Conservation (phyloP, 2,329 filamentous ascomycete species). For the Cladosporium sp. region DNA sequence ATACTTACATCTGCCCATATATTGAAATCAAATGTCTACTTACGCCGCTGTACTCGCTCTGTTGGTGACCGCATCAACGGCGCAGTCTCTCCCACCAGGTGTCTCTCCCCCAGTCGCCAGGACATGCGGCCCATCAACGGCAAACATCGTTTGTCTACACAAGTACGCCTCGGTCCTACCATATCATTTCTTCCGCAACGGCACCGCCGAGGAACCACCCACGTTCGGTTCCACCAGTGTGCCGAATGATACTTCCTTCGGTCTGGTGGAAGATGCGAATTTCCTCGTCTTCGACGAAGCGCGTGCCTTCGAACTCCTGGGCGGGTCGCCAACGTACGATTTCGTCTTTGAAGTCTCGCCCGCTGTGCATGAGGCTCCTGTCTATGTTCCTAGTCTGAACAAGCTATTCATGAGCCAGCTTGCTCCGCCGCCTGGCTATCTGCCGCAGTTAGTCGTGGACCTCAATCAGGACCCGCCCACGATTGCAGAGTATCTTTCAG, state of each 20-base stretch:
- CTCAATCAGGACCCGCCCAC: slow-evolving; percentile 41
- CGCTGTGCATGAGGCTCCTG: slow-evolving; percentile 41
- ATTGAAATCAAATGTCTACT: neutral
- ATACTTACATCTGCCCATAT: neutral
- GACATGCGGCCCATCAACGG: slow-evolving; percentile 18
- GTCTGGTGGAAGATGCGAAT: slow-evolving; percentile 30
- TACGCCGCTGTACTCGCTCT: neutral
- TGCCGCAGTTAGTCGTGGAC: slow-evolving; percentile 36
- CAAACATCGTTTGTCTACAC: slow-evolving; percentile 35
- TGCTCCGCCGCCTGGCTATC: slow-evolving; percentile 33
- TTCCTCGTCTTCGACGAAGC: slow-evolving; percentile 38
- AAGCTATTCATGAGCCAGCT: slow-evolving; percentile 38
- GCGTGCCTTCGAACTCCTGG: slow-evolving; percentile 35
- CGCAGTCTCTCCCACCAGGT: slow-evolving; percentile 9
- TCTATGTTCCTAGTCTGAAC: slow-evolving; percentile 39
- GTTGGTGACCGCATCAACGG: neutral
- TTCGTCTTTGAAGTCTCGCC: slow-evolving; percentile 36
- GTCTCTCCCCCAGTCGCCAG: slow-evolving; percentile 14
- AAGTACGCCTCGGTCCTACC: slow-evolving; percentile 35
- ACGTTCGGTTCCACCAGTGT: slow-evolving; percentile 33
- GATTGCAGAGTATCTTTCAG: slow-evolving; percentile 36
- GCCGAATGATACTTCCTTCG: slow-evolving; percentile 31
- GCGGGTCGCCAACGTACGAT: slow-evolving; percentile 34
- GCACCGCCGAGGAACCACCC: slow-evolving; percentile 19
- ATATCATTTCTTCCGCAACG: slow-evolving; percentile 36